Evolutionary conservation across 495 filamentous ascomycete genomes (phyloP).

Genomic region (Pyronema domesticum): DNA sequence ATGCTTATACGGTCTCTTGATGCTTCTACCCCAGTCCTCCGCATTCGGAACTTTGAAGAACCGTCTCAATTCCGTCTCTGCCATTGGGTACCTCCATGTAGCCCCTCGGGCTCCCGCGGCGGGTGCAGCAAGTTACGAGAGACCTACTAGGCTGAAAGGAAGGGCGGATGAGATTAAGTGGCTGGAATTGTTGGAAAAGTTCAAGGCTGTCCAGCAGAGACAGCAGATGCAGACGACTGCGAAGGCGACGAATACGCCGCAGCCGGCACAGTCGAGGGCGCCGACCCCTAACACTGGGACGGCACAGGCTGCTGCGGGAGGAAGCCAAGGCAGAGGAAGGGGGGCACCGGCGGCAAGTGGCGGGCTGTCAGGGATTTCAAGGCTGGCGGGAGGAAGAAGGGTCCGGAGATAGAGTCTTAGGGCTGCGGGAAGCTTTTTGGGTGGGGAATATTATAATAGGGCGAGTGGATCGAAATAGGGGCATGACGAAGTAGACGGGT

Average conservation of each 20-base stretch:
- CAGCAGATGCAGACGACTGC: conserved; percentile 26
- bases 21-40: conserved; percentile 93
- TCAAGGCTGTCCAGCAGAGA: conserved; percentile 77
- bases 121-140: conserved; percentile 33
- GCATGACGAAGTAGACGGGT: no score
- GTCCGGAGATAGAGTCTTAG: conserved; percentile 9
- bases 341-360: neutral
- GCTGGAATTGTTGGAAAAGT: conserved; percentile 92
- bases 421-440: neutral
- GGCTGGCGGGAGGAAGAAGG: conserved; percentile 17
- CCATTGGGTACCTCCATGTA: conserved; percentile 86
- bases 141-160: conserved; percentile 64
- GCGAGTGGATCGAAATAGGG: no score
- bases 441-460: no score
- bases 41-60: conserved; percentile 96
- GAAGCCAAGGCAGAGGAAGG: neutral
- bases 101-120: conserved; percentile 29
- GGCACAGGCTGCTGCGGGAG: neutral
- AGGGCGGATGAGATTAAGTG: conserved; percentile 79
- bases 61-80: conserved; percentile 85
- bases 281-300: conserved; percentile 10
- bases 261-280: conserved; percentile 16
- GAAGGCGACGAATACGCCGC: conserved; percentile 15
- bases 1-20: conserved; percentile 90
- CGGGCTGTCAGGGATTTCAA: conserved; percentile 11